Conservation (phyloP, 2,329 filamentous ascomycete species). For the Fusarium cyanostomum region DNA sequence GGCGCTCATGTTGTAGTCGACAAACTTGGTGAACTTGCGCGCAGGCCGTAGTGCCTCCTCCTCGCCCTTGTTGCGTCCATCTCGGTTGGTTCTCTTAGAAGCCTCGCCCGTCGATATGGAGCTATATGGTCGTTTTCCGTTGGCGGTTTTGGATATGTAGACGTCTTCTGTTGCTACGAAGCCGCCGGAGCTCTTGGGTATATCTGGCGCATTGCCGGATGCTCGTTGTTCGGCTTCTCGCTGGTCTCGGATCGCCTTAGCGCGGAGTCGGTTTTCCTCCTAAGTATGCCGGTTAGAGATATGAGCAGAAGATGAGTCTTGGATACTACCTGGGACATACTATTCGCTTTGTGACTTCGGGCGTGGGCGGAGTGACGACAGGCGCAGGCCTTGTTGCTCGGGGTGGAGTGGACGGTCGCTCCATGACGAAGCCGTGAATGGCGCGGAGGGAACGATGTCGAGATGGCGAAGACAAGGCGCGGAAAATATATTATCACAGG, state of each 20-base stretch:
- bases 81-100: constrained; percentile 70
- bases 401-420: constrained; percentile 58
- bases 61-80: constrained; percentile 66
- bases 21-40: constrained; percentile 90
- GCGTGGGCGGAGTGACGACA: constrained; percentile 59
- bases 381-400: constrained; percentile 44
- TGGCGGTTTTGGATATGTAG: constrained; percentile 56
- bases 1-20: constrained; percentile 97
- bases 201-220: constrained; percentile 52
- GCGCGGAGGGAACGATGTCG: neutral
- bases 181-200: constrained; percentile 67
- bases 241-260: constrained; percentile 85
- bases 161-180: constrained; percentile 77
- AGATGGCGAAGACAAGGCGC: neutral
- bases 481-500: neutral
- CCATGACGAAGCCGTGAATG: constrained; percentile 50
- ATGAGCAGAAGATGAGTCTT: rapidly evolving
- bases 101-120: constrained; percentile 63
- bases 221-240: constrained; percentile 70
- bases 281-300: constrained; percentile 47
- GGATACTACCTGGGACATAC: constrained; percentile 49
- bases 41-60: constrained; percentile 73
- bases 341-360: constrained; percentile 64
- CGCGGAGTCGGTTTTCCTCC: constrained; percentile 88
- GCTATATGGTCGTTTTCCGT: constrained; percentile 75